Conservation (phyloP, 164 flowering plant species). For the Taxillus chinensis region DNA sequence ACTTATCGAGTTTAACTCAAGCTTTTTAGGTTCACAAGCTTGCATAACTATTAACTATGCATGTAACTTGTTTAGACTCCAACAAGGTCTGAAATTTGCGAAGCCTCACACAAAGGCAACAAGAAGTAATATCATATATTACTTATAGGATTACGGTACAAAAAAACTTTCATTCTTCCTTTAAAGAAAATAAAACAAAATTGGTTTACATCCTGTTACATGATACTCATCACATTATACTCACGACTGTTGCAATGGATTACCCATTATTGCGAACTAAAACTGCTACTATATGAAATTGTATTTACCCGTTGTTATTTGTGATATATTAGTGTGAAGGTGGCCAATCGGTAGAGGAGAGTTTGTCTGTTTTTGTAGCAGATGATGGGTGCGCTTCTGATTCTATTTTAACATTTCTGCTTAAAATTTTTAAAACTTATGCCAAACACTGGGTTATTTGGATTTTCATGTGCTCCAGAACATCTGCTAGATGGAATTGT, state of each 20-base stretch:
- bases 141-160: no score
- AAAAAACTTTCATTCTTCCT: no score
- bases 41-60: no score
- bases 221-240: background rate
- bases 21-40: no score
- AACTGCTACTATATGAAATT: background rate
- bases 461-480: constrained; percentile 18
- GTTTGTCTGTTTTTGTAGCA: constrained; percentile 45
- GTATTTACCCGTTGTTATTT: constrained; percentile 2
- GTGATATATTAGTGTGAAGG: constrained; percentile 48
- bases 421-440: background rate
- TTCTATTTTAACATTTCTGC: background rate
- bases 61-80: no score
- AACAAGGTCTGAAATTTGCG: no score
- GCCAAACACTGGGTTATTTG: background rate
- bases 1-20: no score
- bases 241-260: no score
- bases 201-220: background rate
- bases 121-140: no score
- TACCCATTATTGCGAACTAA: no score
- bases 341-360: constrained; percentile 46
- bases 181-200: background rate
- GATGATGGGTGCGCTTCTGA: constrained; percentile 38
- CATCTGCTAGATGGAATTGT: constrained; percentile 50
- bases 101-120: no score